phyloP scores from a whole-genome alignment of 2,329 filamentous ascomycete species.

The Trichoderma polysporum region DNA sequence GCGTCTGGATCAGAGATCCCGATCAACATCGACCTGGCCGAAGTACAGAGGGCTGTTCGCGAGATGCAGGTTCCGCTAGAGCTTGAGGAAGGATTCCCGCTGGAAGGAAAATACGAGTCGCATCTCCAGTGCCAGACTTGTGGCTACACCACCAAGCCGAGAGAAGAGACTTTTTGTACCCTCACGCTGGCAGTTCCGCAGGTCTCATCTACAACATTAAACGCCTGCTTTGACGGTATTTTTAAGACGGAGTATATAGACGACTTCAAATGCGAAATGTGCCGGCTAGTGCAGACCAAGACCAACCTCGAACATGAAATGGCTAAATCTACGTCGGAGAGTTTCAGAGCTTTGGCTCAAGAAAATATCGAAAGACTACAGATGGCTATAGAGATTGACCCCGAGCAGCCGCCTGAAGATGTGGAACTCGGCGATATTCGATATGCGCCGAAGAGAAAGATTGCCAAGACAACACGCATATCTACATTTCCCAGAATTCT shows the following conservation, averaged over 20 bases:
- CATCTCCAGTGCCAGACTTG: constrained; percentile 92
- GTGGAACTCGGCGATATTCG: constrained; percentile 73
- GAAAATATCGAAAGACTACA: constrained; percentile 65
- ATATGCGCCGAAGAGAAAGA: constrained; percentile 75
- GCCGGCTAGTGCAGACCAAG: constrained; percentile 78
- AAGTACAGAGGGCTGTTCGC: constrained; percentile 20
- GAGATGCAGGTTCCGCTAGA: constrained; percentile 37
- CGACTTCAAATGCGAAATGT: constrained; percentile 94
- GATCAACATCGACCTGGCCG: constrained; percentile 4
- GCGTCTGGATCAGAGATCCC: constrained; percentile 18
- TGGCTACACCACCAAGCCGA: constrained; percentile 82
- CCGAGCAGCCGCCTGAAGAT: constrained; percentile 71
- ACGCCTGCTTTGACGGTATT: constrained; percentile 86
- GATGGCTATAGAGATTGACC: constrained; percentile 71
- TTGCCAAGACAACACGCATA: constrained; percentile 84
- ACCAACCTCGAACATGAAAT: constrained; percentile 62
- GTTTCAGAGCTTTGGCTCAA: constrained; percentile 51
- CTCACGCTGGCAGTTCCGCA: constrained; percentile 90
- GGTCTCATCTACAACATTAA: constrained; percentile 74
- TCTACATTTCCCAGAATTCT: constrained; percentile 85
- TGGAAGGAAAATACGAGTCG: constrained; percentile 91
- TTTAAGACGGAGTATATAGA: constrained; percentile 96
- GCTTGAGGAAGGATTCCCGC: constrained; percentile 75
- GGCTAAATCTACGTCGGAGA: constrained; percentile 51
- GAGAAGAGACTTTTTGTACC: constrained; percentile 83